Evolutionary conservation across 805 yeast genomes (phyloP), one percentile per base, ranked within the genome.

Genomic region (Kregervanrija pseudodelftensis): DNA sequence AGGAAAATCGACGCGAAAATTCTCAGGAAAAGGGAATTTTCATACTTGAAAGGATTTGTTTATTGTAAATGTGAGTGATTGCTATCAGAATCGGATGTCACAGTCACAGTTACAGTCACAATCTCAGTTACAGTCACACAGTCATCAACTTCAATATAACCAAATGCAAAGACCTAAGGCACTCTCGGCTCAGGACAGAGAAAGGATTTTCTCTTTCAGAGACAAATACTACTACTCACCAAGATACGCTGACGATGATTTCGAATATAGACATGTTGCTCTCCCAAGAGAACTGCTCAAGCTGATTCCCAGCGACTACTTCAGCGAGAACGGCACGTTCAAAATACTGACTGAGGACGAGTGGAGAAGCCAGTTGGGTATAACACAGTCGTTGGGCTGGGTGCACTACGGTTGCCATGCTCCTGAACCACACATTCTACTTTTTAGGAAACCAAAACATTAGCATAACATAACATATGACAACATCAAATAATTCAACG

Each of bases 321-420:
- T 93, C 72, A 80, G 89, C 2, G 95, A 90, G 47, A 87, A 95
- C 2, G 98, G 98, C 5, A 93, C 99, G 0, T 72, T 93, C 55
- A 80, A 96, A 53, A 87, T 93, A 37, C 69, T 93, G 35, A 66
- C 85, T 40, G 99, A 93, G 64, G 98, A 93, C 54, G 99, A 93
- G 66, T 93, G 99, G 99, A 76, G 99, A 64, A 54, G 57, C 11
- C 98, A 97, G 1, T 69, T 93, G 41, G 99, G 99, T 2, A 89
- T 93, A 57, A 93, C 98, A 7, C 99, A 93, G 65, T 85, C 95
- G 33, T 70, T 93, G 49, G 99, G 99, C 1, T 93, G 99, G 99
- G 93, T 76, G 44, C 99, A 93, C 65, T 93, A 91, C 60, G 99
- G 93, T 59, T 90, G 96, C 36, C 99, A 93, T 63, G 85, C 98